These are phyloP conservation scores for Talaromyces wortmannii DNA, from an alignment of 495 filamentous ascomycete species.

Conservation along the genomic window DNA sequence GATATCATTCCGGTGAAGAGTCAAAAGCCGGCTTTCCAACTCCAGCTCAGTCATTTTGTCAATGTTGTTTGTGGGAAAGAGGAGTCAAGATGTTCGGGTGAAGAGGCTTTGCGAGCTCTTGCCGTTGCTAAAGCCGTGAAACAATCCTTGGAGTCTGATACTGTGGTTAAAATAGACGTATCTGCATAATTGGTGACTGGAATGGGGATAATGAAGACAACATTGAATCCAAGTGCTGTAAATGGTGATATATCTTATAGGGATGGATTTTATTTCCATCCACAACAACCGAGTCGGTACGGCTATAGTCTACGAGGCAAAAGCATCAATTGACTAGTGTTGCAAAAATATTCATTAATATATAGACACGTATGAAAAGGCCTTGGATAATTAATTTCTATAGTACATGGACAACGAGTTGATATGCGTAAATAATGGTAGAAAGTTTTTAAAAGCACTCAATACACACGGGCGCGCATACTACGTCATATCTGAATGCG, in stretches of 20 bases:
- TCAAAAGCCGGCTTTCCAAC: background rate
- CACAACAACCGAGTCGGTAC: no score
- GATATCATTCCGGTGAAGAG: background rate
- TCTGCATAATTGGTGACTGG: no score
- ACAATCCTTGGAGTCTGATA: conserved; percentile 20
- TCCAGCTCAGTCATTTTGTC: conserved; percentile 48
- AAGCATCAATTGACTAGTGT: background rate
- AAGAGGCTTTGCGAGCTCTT: conserved; percentile 36
- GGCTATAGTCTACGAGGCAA: no score
- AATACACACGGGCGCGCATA: background rate
- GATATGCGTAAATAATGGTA: no score
- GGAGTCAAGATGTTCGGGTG: conserved; percentile 36
- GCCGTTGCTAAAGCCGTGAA: conserved; percentile 35
- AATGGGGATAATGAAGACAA: no score
- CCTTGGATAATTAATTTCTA: background rate
- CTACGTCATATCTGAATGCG: background rate
- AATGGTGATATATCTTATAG: no score
- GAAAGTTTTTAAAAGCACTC: no score
- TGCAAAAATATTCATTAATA: background rate
- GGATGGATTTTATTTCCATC: no score
- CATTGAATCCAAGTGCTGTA: no score
- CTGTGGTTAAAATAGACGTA: no score
- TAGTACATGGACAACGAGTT: background rate
- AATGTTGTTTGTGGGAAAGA: conserved; percentile 38
- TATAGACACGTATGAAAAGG: background rate